These are phyloP conservation scores for Arthroderma sp. DNA, from an alignment of 2,329 filamentous ascomycete genomes.

Conservation along the genomic window DNA sequence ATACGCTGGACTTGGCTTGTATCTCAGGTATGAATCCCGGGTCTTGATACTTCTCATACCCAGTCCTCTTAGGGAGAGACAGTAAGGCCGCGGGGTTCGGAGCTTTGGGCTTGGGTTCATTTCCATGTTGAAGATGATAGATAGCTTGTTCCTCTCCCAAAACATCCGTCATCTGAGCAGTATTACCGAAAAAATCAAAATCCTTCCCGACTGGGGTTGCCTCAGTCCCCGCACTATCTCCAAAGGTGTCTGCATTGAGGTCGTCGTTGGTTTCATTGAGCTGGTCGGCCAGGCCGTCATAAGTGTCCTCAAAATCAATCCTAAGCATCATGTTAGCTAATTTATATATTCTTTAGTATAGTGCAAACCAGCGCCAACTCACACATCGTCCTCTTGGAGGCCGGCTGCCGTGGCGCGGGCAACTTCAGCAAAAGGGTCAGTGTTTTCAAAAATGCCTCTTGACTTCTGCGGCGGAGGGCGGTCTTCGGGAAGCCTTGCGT, in stretches of 20 bases:
- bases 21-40: constrained; percentile 76
- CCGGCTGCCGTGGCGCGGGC: constrained; percentile 41
- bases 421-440: constrained; percentile 80
- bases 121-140: constrained; percentile 57
- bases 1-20: constrained; percentile 83
- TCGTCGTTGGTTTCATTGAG: constrained; percentile 85
- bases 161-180: constrained; percentile 70
- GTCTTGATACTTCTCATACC: constrained; percentile 85
- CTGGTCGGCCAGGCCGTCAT: constrained; percentile 83
- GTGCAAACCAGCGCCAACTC: constrained; percentile 19
- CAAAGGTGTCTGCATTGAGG: constrained; percentile 96
- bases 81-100: neutral
- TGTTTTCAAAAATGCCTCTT: constrained; percentile 62
- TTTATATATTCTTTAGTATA: neutral
- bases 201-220: constrained; percentile 62
- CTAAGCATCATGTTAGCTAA: constrained; percentile 24
- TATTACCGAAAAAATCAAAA: constrained; percentile 93
- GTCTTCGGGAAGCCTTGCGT: constrained; percentile 53
- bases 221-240: constrained; percentile 34
- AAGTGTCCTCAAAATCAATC: constrained; percentile 90
- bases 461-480: constrained; percentile 55
- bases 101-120: neutral
- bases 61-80: constrained; percentile 55
- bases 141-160: constrained; percentile 85
- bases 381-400: constrained; percentile 49